phyloP scores from a whole-genome alignment of 495 filamentous ascomycete species.

The Penicillium macrosclerotiorum region DNA sequence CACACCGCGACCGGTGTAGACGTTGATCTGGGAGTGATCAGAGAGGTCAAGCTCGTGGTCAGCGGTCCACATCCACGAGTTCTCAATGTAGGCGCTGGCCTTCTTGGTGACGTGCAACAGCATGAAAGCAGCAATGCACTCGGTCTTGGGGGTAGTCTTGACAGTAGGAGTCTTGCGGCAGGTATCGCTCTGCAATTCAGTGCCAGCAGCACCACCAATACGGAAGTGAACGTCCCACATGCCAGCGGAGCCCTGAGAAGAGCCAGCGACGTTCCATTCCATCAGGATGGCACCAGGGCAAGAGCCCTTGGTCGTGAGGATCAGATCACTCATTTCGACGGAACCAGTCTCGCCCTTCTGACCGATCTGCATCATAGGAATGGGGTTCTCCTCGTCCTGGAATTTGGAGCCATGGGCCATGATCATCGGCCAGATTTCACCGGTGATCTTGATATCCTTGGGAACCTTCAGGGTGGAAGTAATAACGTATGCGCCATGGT shows the following conservation, averaged over 20 bases:
- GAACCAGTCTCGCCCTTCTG: constrained; percentile 71
- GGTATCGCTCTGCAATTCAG: constrained; percentile 70
- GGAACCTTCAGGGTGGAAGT: constrained; percentile 82
- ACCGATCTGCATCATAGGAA: constrained; percentile 66
- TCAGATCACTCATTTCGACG: constrained; percentile 79
- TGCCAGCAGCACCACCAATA: constrained; percentile 76
- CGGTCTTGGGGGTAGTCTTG: constrained; percentile 48
- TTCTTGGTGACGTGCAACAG: constrained; percentile 73
- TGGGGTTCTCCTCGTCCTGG: constrained; percentile 65
- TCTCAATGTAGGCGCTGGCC: constrained; percentile 79
- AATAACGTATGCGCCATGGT: constrained; percentile 85
- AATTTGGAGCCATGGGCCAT: constrained; percentile 77
- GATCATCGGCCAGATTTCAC: constrained; percentile 87
- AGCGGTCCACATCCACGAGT: constrained; percentile 93
- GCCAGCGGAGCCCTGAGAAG: constrained; percentile 65
- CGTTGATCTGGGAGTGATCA: constrained; percentile 79
- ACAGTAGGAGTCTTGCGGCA: constrained; percentile 64
- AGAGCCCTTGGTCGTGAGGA: constrained; percentile 59
- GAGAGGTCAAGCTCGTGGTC: constrained; percentile 85
- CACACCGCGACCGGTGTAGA: constrained; percentile 88
- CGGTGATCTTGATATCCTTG: constrained; percentile 63
- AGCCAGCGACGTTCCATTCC: constrained; percentile 81
- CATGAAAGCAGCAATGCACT: constrained; percentile 75
- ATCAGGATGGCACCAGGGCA: constrained; percentile 85
- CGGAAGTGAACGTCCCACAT: constrained; percentile 95